Base-by-base conservation (phyloP, 306 rosid species). In the Vigna hirtella region DNA sequence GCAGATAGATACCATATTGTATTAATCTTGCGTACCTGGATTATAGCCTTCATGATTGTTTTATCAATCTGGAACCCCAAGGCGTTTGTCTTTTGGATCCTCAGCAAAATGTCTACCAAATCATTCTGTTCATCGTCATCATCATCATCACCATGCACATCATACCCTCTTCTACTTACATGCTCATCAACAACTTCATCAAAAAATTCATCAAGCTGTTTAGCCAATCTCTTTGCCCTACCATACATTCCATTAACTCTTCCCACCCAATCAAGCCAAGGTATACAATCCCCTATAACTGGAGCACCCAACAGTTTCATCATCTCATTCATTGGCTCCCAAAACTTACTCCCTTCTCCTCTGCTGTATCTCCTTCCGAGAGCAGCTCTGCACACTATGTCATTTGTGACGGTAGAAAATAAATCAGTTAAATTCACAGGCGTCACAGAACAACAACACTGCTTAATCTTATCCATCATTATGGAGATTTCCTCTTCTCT, bases 391-490 rank as follows among this genome's bases (percentile, higher is more conserved):
- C 79, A 64, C 42, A 53, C 63, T 32, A 65, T 34, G 3, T 73
- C 40, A 56, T 73, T 64, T 0, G 74, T 45, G 2, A 53, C 0
- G 0, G 5, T 3, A 1, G 62, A 64, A 0, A 80, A 28, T 2
- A 80, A 43, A 1, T 65, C 79, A 15, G 68, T 80, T 38, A 80
- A 30, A 9, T 80, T 55, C 74, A 80, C 69, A 10, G 72, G 11
- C 16, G 11, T 68, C 3, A 0, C n/a, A 1, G 15, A 13, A 10
- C 0, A 17, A 34, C 70, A 59, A 38, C 72, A 4, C 13, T 40
- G 28, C 50, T 40, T 82, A 11, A 76, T 32, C 5, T 71, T 61
- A 9, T 82, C 74, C 36, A 82, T 52, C 81, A 82, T 76, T 30
- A 62, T 9, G 14, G 30, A 5, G 24, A 26, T n/a, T 53, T 77